Percentiles rank a stretch among this genome's conserved stretches.
Evolutionary conservation across 108 stramenopile genomes (phyloP).

Genomic region (Fragilariopsis cylindrus): DNA sequence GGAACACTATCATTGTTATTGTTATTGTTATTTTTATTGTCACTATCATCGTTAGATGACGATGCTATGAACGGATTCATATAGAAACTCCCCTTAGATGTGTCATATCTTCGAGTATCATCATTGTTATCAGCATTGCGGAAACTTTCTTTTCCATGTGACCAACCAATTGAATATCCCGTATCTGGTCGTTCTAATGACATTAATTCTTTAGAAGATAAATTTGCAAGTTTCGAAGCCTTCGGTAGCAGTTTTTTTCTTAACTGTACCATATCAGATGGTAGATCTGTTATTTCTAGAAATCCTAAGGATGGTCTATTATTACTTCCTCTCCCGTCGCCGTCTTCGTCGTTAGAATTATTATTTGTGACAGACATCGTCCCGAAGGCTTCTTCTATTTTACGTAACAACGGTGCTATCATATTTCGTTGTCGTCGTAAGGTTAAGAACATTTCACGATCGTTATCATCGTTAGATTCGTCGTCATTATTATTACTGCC

Average conservation of each 20-base stretch:
- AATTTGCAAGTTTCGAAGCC: slow-evolving; percentile 59
- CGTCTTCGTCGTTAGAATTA: not conserved
- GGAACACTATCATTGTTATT: slow-evolving; percentile 23
- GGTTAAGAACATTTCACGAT: not conserved
- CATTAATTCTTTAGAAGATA: slow-evolving; percentile 46
- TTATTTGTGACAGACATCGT: not conserved
- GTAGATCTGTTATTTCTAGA: slow-evolving; percentile 70
- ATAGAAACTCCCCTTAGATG: slow-evolving; percentile 92
- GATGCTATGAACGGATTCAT: slow-evolving; percentile 71
- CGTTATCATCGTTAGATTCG: not conserved
- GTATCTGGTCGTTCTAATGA: slow-evolving; percentile 59
- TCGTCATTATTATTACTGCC: not conserved
- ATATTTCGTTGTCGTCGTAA: not conserved
- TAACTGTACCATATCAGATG: slow-evolving; percentile 32
- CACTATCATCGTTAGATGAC: slow-evolving; percentile 20
- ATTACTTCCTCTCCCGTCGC: not conserved
- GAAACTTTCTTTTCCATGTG: slow-evolving; percentile 92
- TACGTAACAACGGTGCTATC: not conserved
- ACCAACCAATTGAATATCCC: slow-evolving; percentile 87
- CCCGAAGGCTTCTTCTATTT: slow-evolving; percentile 2
- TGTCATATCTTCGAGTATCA: slow-evolving; percentile 48
- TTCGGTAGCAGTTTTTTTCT: slow-evolving; percentile 56
- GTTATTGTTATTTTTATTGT: slow-evolving; percentile 15
- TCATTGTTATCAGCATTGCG: slow-evolving; percentile 44
- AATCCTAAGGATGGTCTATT: slow-evolving; percentile 47